Percentiles rank a stretch among this genome's conserved stretches.
These are phyloP conservation scores for Hibiscus trionum DNA, from an alignment of 345 rosid species.

Conservation along the genomic window DNA sequence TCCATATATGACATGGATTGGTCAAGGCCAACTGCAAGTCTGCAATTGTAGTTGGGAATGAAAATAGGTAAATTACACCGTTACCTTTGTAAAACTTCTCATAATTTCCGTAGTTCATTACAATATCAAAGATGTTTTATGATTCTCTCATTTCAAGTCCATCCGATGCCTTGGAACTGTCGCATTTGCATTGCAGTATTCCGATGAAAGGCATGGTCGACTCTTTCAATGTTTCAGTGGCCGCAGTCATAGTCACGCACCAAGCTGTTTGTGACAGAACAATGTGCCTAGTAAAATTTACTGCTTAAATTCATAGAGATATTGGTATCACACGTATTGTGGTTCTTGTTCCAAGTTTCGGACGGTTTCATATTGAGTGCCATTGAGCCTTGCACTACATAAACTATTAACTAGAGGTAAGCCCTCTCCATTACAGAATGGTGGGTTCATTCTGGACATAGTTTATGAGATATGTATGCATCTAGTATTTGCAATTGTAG, in stretches of 20 bases:
- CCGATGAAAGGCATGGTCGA: slow-evolving; percentile 99
- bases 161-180: slow-evolving; percentile 23
- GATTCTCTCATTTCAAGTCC: not conserved
- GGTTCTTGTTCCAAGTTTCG: not conserved
- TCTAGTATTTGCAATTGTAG: not conserved
- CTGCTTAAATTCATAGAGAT: not conserved
- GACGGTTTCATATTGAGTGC: not conserved
- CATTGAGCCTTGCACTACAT: not conserved
- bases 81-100: not conserved
- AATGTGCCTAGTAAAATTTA: slow-evolving; percentile 52
- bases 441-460: not conserved
- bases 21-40: slow-evolving; percentile 91
- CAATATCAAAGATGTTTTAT: not conserved
- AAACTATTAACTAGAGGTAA: not conserved
- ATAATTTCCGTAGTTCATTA: not conserved
- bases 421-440: not conserved
- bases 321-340: not conserved
- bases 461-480: not conserved
- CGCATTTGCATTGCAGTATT: slow-evolving; percentile 79
- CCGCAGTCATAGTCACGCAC: slow-evolving; percentile 89
- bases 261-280: slow-evolving; percentile 81
- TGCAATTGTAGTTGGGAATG: slow-evolving; percentile 95
- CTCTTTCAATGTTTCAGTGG: slow-evolving; percentile 94
- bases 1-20: slow-evolving; percentile 92
- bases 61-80: slow-evolving; percentile 40